Percentiles rank a stretch among this genome's conserved stretches.
These are phyloP conservation scores for Rhinocladiella mackenziei DNA, from an alignment of 2,329 filamentous ascomycete genomes.

Conservation along the genomic window DNA sequence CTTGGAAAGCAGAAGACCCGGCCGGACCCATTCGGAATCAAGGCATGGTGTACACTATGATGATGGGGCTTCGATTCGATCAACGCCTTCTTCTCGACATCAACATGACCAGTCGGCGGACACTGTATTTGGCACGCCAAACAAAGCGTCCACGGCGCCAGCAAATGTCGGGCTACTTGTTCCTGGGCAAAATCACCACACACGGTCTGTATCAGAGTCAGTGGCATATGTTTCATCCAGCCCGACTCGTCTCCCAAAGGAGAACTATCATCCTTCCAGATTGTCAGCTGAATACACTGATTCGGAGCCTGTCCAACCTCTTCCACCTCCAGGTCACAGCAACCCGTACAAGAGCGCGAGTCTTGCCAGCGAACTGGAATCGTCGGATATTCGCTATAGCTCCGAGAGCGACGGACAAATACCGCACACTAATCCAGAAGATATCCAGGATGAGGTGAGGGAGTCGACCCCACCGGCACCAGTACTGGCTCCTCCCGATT, in stretches of 20 bases:
- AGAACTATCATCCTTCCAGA: conserved; percentile 20
- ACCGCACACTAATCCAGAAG: conserved; percentile 26
- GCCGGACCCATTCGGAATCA: conserved; percentile 20
- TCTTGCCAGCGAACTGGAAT: conserved; percentile 24
- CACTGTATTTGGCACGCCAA: conserved; percentile 52
- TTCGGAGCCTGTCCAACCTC: conserved; percentile 17
- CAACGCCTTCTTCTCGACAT: conserved; percentile 51
- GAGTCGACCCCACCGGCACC: conserved; percentile 66
- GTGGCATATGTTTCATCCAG: conserved; percentile 22
- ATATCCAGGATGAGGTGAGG: conserved; percentile 36
- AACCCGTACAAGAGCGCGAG: conserved; percentile 25
- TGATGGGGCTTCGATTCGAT: conserved; percentile 44
- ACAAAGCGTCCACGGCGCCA: conserved; percentile 22
- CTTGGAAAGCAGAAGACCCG: conserved; percentile 34
- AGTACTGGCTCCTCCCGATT: conserved; percentile 72
- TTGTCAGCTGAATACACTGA: conserved; percentile 23
- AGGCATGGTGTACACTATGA: conserved; percentile 45
- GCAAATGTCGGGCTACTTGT: conserved; percentile 20
- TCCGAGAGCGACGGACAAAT: conserved; percentile 38
- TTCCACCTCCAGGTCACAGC: conserved; percentile 39
- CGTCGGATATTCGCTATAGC: conserved; percentile 36
- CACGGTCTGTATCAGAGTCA: conserved; percentile 29
- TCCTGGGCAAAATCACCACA: conserved; percentile 24
- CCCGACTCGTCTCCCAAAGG: conserved; percentile 18
- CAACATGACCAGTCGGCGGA: conserved; percentile 39